phyloP scores from a whole-genome alignment of 257 asterid species.

The Verbena officinalis region DNA sequence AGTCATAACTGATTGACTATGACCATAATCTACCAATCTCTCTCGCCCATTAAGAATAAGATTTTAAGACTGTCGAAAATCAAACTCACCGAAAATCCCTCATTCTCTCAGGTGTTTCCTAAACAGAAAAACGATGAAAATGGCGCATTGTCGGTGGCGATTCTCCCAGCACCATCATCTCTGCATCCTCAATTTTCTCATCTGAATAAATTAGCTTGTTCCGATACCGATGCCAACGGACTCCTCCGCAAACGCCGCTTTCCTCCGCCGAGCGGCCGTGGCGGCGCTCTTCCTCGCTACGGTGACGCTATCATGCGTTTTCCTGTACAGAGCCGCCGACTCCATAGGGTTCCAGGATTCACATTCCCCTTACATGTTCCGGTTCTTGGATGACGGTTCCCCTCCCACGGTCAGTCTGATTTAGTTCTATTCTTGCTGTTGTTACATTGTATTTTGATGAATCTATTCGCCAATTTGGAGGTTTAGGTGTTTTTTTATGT shows the following conservation, averaged over 20 bases:
- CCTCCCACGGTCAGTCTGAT: conserved; percentile 27
- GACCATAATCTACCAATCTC: too few relatives aligned
- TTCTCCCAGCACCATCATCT: not conserved
- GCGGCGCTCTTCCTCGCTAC: conserved; percentile 11
- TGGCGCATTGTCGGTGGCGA: conserved; percentile 19
- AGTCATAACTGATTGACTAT: too few relatives aligned
- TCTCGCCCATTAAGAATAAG: too few relatives aligned
- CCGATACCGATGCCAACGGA: not conserved
- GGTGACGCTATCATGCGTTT: conserved; percentile 17
- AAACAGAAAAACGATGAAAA: not conserved
- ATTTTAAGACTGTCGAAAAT: too few relatives aligned
- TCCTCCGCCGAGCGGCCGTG: conserved; percentile 26
- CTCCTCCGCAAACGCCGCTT: conserved; percentile 2
- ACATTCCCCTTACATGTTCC: conserved; percentile 3
- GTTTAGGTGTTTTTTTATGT: not conserved
- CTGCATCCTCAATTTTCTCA: not conserved
- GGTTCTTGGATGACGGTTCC: conserved; percentile 10
- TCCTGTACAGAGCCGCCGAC: conserved; percentile 31
- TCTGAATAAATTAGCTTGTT: not conserved
- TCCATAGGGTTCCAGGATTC: conserved; percentile 8
- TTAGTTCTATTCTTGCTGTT: not conserved
- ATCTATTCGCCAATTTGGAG: not conserved
- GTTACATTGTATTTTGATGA: not conserved
- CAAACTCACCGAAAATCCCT: not conserved
- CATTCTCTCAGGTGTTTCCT: not conserved